Percentiles rank a stretch among this genome's conserved stretches.
Conservation (phyloP, 441 rosid genomes). For the Euphorbia schlechtendalii region DNA sequence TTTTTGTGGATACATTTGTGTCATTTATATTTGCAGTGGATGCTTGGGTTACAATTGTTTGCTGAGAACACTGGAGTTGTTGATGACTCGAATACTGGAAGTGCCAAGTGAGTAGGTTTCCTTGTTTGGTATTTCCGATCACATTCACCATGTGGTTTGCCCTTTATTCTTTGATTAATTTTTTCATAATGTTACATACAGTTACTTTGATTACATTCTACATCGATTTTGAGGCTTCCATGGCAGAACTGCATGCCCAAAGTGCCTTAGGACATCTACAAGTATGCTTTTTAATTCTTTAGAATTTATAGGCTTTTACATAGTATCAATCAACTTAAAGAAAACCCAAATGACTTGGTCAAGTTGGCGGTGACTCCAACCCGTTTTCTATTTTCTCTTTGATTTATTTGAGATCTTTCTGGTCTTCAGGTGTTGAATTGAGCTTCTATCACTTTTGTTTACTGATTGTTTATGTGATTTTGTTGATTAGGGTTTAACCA, state of each 20-base stretch:
- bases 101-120: slow-evolving; percentile 41
- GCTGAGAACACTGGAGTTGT: no score
- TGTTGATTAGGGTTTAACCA: slow-evolving; percentile 8
- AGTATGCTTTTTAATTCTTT: slow-evolving; percentile 24
- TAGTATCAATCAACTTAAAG: background rate
- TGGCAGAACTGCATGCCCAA: slow-evolving; percentile 63
- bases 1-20: slow-evolving; percentile 58
- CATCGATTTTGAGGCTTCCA: slow-evolving; percentile 62
- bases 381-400: background rate
- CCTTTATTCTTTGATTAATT: slow-evolving; percentile 1
- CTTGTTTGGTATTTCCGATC: background rate
- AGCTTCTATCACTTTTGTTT: background rate
- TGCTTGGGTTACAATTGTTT: slow-evolving; percentile 81
- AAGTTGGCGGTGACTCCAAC: background rate
- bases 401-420: background rate
- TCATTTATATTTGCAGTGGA: slow-evolving; percentile 64
- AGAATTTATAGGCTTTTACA: background rate
- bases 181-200: slow-evolving; percentile 24
- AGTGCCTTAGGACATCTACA: slow-evolving; percentile 54
- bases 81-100: slow-evolving; percentile 52
- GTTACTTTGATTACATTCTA: slow-evolving; percentile 63
- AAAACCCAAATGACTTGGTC: no score
- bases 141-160: no score
- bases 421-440: background rate
- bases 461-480: background rate